Percentiles rank a stretch among this genome's conserved stretches.
These are phyloP conservation scores for Lachnellula subtilissima DNA, from an alignment of 2,329 filamentous ascomycete species.

Conservation along the genomic window DNA sequence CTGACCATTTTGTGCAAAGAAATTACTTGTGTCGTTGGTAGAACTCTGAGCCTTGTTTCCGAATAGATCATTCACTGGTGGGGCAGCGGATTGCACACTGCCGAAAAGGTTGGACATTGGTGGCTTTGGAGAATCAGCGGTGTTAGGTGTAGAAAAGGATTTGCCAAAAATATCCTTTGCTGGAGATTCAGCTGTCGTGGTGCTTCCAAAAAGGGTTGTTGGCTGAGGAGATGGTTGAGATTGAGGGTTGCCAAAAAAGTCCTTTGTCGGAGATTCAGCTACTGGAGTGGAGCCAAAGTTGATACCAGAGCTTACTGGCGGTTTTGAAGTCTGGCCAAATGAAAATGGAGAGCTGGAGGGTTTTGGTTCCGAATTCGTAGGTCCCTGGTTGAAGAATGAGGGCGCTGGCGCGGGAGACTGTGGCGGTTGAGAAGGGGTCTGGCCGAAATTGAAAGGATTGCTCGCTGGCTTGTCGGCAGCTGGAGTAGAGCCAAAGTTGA, in stretches of 20 bases:
- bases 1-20: neutral
- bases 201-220: neutral
- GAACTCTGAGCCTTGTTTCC: neutral
- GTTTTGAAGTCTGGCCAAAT: conserved; percentile 3
- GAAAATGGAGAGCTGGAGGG: neutral
- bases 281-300: neutral
- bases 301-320: neutral
- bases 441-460: conserved; percentile 9
- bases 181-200: neutral
- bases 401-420: neutral
- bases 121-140: neutral
- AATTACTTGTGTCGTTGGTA: neutral
- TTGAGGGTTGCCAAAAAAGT: conserved; percentile 11
- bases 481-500: neutral
- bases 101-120: neutral
- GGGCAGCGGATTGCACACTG: neutral
- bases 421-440: neutral
- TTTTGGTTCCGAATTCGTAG: neutral
- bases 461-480: neutral
- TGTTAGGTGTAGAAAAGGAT: neutral
- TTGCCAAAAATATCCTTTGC: neutral
- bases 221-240: conserved; percentile 2
- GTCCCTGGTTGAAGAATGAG: neutral
- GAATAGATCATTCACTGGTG: neutral
- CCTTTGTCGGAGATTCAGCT: neutral